A percentile compares a stretch with the other conserved stretches of the same genome.
These are phyloP conservation scores for Zygoascus ofunaensis DNA, from an alignment of 805 yeast genomes.

Conservation along the genomic window DNA sequence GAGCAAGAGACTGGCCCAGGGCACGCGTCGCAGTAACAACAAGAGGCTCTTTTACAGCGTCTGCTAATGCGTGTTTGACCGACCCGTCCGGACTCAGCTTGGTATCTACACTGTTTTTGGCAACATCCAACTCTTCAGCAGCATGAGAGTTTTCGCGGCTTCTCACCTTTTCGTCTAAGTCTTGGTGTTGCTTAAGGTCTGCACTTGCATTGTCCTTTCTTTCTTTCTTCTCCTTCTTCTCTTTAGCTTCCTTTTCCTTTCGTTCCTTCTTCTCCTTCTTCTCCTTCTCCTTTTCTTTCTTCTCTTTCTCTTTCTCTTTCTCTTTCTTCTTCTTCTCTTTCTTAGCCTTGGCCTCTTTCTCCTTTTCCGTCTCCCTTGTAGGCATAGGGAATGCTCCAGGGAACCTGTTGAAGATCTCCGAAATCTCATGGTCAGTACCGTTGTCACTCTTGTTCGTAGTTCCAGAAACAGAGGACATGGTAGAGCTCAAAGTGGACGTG, in stretches of 20 bases:
- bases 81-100: background rate
- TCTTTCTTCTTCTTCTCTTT: slow-evolving; percentile 2
- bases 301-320: slow-evolving; percentile 22
- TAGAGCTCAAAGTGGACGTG: background rate
- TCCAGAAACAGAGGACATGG: background rate
- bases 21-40: background rate
- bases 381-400: background rate
- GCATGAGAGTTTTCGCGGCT: background rate
- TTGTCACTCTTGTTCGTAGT: background rate
- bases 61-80: background rate
- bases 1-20: background rate
- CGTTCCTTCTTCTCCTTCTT: slow-evolving; percentile 24
- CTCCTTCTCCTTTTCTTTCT: slow-evolving; percentile 22
- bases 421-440: background rate
- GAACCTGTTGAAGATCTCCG: background rate
- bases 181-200: background rate
- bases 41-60: background rate
- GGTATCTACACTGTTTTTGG: background rate
- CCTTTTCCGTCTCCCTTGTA: background rate
- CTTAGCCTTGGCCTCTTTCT: background rate
- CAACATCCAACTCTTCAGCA: background rate
- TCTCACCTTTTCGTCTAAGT: background rate
- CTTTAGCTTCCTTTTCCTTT: slow-evolving; percentile 17
- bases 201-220: background rate
- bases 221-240: background rate